Evolutionary conservation across 2,329 filamentous ascomycete species (phyloP).

Genomic region (Teratosphaeria destructans): DNA sequence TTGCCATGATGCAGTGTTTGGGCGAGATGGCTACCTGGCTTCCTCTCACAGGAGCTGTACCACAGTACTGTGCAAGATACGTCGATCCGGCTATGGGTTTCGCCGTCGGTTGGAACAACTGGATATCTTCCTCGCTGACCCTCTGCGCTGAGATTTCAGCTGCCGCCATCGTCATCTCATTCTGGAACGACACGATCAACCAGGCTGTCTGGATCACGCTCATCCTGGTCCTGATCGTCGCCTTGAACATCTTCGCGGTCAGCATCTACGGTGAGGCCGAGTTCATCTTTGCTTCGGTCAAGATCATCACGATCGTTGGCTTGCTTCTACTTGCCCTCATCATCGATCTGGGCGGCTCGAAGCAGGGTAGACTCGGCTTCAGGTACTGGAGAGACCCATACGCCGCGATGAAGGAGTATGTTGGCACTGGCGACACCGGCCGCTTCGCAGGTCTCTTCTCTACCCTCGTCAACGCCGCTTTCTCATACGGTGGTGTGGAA

Average conservation of each 20-base stretch:
- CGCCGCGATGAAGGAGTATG: conserved; percentile 26
- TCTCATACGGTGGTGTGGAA: conserved; percentile 69
- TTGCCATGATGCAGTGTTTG: conserved; percentile 34
- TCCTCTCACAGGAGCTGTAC: conserved; percentile 43
- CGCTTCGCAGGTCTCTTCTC: conserved; percentile 36
- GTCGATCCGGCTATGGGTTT: conserved; percentile 48
- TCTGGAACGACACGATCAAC: conserved; percentile 9
- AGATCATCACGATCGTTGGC: conserved; percentile 25
- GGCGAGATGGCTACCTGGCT: conserved; percentile 48
- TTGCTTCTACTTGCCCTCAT: conserved; percentile 23
- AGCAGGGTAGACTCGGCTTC: conserved; percentile 32
- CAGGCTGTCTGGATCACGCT: conserved; percentile 13
- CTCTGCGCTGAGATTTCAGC: background rate
- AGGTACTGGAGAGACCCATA: conserved; percentile 34
- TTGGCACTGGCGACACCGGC: conserved; percentile 22
- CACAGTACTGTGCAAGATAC: conserved; percentile 45
- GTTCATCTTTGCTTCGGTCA: conserved; percentile 36
- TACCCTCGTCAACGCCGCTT: conserved; percentile 60
- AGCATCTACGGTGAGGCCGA: conserved; percentile 14
- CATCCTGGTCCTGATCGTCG: conserved; percentile 8
- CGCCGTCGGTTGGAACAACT: conserved; percentile 13
- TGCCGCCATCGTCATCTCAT: conserved; percentile 11
- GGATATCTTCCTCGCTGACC: background rate
- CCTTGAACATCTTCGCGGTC: conserved; percentile 10
- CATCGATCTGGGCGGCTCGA: conserved; percentile 27